Percentiles rank a stretch among this genome's conserved stretches.
These are phyloP conservation scores for Wallacemonas sp. DNA, from an alignment of 208 protist species.

Conservation along the genomic window DNA sequence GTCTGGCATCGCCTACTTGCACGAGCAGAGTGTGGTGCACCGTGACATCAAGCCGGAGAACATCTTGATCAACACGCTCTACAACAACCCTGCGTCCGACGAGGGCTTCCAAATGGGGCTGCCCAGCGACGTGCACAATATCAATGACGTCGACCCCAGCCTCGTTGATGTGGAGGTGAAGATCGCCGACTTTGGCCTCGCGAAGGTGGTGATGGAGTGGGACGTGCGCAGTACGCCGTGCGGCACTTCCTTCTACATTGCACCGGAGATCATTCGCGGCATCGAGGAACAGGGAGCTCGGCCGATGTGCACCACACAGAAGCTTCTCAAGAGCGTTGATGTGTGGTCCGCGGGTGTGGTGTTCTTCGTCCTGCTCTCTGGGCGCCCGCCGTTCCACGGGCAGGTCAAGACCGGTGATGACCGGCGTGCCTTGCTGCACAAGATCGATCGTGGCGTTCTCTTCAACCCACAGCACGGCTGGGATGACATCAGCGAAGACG, in stretches of 20 bases:
- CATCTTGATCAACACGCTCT: conserved; percentile 67
- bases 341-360: conserved; percentile 88
- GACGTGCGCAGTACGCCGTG: conserved; percentile 81
- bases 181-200: conserved; percentile 87
- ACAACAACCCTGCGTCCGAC: conserved; percentile 19
- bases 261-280: conserved; percentile 83
- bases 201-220: conserved; percentile 86
- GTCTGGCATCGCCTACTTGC: conserved; percentile 70
- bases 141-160: conserved; percentile 38
- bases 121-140: conserved; percentile 3
- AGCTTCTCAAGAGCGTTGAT: conserved; percentile 84
- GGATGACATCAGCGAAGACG: conserved; percentile 64
- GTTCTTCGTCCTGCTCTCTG: conserved; percentile 82
- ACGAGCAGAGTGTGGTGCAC: conserved; percentile 80
- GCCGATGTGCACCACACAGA: conserved; percentile 73
- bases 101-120: conserved; percentile 14
- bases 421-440: conserved; percentile 65
- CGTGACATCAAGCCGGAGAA: conserved; percentile 92
- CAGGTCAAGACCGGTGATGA: conserved; percentile 82
- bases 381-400: conserved; percentile 81
- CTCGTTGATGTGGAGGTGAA: conserved; percentile 66
- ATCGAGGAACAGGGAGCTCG: conserved; percentile 82
- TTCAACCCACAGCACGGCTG: conserved; percentile 77
- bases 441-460: conserved; percentile 82
- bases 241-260: conserved; percentile 90